A percentile compares a stretch with the other conserved stretches of the same genome.
Conservation (phyloP, 306 rosid genomes). For the Canavalia gladiata region DNA sequence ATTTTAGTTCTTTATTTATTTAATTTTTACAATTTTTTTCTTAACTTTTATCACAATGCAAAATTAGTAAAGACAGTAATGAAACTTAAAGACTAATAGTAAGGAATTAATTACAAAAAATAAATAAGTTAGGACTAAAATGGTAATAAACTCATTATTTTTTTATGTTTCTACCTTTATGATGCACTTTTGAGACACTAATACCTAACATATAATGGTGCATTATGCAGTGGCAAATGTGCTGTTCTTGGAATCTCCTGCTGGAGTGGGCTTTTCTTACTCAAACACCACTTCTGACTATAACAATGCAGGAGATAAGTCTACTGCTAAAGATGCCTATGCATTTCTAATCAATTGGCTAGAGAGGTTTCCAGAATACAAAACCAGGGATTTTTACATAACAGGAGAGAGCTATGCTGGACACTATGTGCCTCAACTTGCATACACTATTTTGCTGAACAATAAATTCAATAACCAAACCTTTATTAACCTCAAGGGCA, state of each 20-base stretch:
- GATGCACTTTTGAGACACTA: neutral
- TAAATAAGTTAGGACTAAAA: too few species aligned
- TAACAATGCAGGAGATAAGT: constrained; percentile 51
- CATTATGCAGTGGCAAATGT: constrained; percentile 65
- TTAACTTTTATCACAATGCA: too few species aligned
- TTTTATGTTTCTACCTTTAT: neutral
- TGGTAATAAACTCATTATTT: neutral
- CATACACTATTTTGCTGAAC: constrained; percentile 50
- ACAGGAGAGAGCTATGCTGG: constrained; percentile 79
- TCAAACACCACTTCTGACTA: constrained; percentile 61
- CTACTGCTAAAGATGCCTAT: constrained; percentile 61
- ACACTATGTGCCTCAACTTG: constrained; percentile 70
- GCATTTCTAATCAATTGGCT: constrained; percentile 68
- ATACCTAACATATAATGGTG: neutral
- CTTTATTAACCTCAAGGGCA: constrained; percentile 62
- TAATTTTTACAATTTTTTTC: too few species aligned
- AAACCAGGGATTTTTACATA: constrained; percentile 59
- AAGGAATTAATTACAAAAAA: too few species aligned
- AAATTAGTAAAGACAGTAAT: too few species aligned
- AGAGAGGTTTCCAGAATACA: constrained; percentile 71
- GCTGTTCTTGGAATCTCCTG: constrained; percentile 72
- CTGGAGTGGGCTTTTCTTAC: constrained; percentile 75
- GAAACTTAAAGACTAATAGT: too few species aligned
- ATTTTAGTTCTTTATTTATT: too few species aligned
- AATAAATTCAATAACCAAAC: constrained; percentile 45